Conservation (phyloP, 371 early-diverging fungal genomes). For the Zopfochytrium polystomum region DNA sequence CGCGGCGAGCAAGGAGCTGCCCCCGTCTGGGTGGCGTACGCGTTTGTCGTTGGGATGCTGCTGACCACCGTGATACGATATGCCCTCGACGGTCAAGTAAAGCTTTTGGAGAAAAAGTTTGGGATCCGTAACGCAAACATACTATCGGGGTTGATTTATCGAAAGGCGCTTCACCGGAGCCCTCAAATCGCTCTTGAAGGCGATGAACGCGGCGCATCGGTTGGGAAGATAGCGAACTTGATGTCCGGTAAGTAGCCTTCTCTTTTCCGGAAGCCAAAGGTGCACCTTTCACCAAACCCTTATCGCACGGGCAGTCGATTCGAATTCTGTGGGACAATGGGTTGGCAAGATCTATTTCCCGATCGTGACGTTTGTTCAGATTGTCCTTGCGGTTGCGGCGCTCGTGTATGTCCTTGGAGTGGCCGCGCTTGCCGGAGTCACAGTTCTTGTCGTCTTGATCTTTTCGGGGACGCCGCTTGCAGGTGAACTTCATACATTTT, state of each 20-base stretch:
- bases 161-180: conserved; percentile 28
- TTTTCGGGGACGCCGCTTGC: conserved; percentile 29
- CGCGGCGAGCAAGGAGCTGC: conserved; percentile 11
- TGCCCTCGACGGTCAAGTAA: conserved; percentile 37
- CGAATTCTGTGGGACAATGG: conserved; percentile 15
- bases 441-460: conserved; percentile 32
- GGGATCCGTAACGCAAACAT: conserved; percentile 33
- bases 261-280: no score
- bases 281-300: neutral
- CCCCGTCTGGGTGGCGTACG: conserved; percentile 33
- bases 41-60: conserved; percentile 32
- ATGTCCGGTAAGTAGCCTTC: conserved; percentile 33
- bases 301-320: conserved; percentile 10
- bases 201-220: conserved; percentile 30
- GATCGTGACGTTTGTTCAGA: conserved; percentile 23
- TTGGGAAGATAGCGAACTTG: no score
- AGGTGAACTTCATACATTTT: no score
- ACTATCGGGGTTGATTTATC: conserved; percentile 36
- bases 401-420: conserved; percentile 35
- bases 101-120: conserved; percentile 26
- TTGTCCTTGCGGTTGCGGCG: conserved; percentile 27
- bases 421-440: conserved; percentile 41
- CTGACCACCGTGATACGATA: conserved; percentile 11
- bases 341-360: conserved; percentile 13
- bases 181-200: neutral